These are phyloP conservation scores for Schizophyllum amplum DNA, from an alignment of 1,284 basidiomycete genomes.

Conservation along the genomic window DNA sequence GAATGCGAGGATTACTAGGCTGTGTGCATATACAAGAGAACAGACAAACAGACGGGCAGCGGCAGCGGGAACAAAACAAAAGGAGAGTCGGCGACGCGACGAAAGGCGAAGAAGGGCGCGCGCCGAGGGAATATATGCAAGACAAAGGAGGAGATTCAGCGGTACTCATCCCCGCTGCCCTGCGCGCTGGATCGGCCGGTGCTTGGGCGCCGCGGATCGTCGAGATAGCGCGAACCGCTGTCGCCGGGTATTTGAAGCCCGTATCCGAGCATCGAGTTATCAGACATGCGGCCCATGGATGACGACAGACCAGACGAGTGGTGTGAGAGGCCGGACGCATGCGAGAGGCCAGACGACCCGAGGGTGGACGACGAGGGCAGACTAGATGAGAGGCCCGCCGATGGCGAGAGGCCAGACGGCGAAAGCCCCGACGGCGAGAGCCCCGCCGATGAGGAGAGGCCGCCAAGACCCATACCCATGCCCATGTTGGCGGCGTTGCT, in stretches of 20 bases:
- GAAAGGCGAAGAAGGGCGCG: not conserved
- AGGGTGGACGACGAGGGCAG: not conserved
- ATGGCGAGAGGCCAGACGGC: not conserved
- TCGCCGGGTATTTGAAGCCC: not conserved
- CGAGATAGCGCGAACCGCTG: not conserved
- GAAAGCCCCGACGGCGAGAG: not conserved
- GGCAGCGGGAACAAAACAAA: not conserved
- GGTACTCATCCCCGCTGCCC: not conserved
- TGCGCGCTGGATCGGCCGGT: not conserved
- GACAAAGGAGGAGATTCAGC: not conserved
- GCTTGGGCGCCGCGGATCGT: not conserved
- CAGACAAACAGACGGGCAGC: not conserved
- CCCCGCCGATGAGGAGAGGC: not conserved
- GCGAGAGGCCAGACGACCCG: not conserved
- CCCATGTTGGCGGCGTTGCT: not conserved
- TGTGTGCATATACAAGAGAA: not conserved
- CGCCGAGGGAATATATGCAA: not conserved
- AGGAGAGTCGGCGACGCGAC: not conserved
- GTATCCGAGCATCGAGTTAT: not conserved
- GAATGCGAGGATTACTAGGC: not conserved
- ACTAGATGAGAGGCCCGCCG: not conserved
- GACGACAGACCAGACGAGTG: not conserved
- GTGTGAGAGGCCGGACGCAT: not conserved
- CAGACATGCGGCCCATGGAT: not conserved
- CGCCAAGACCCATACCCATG: not conserved